Evolutionary conservation across 2,329 filamentous ascomycete genomes (phyloP), one percentile per base, ranked within the genome.

Genomic region (Pseudogymnoascus sp.): DNA sequence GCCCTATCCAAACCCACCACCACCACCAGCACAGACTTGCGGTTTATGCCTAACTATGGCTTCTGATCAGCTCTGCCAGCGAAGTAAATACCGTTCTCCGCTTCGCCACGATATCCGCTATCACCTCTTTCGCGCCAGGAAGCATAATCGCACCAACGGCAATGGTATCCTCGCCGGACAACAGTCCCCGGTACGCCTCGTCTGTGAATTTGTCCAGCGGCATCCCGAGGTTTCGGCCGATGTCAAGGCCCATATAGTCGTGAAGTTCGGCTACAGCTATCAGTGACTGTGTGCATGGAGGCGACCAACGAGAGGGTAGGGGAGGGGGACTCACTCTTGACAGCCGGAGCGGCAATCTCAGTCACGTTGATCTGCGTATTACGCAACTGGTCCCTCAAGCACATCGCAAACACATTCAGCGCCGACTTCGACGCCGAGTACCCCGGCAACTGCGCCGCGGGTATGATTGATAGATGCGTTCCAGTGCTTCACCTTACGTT

Each of bases 361-460:
- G 79, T 71, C 1, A 80, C 70, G 59, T 75, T 75, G 10, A 78
- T 69, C 6, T 66, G 68, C 2, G 70, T 72, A 5, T 72, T 67
- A 6, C 26, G 68, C 13, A 81, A 70, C 64, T 80, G 75, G 16
- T 77, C 74, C 1, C 78, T 74, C 1, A 81, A 67, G 59, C 72
- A 77, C 5, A 80, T 68, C 7, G 75, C 69, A 65, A 78, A 80
- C 1, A 70, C 67, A 59, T 79, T 75, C 26, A 81, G 68, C 0
- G 78, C 79, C 0, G 77, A 75, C 67, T 80, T 81, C 2, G 77
- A 76, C 4, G 78, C 76, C 1, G 72, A 78, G 68, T 80, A 81
- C 0, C 72, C 74, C 0, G 76, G 71, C 33, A 77, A 65, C 0
- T 65, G 61, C 10, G n/a, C 14, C 4, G 66, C 66, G 0, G 68